Evolutionary conservation across 257 asterid species (phyloP).

Genomic region (Cordia subcordata): DNA sequence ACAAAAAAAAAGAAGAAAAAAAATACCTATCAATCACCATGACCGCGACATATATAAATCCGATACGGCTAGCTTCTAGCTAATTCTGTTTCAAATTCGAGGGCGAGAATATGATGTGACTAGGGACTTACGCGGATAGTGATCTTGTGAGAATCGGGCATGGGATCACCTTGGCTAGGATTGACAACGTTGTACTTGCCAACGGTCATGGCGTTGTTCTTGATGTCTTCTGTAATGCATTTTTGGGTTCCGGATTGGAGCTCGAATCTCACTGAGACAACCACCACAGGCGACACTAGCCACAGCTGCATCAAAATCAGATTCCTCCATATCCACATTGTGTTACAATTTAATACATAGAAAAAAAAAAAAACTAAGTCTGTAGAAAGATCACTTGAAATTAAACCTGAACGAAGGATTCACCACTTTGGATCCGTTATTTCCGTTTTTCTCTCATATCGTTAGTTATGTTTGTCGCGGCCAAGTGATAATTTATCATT

Average conservation of each 20-base stretch:
- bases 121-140: constrained; percentile 19
- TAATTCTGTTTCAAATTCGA: too few relatives aligned
- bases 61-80: too few relatives aligned
- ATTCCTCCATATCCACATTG: neutral
- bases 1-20: neutral
- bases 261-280: constrained; percentile 19
- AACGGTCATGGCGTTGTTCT: constrained; percentile 17
- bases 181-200: constrained; percentile 26
- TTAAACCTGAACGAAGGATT: neutral
- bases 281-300: constrained; percentile 1
- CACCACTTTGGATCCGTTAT: constrained; percentile 1
- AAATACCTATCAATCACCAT: neutral
- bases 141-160: constrained; percentile 21
- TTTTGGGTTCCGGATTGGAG: constrained; percentile 20
- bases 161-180: constrained; percentile 12
- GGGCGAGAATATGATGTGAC: neutral
- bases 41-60: too few relatives aligned
- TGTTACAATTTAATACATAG: too few relatives aligned
- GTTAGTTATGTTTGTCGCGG: neutral
- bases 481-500: neutral
- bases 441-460: neutral
- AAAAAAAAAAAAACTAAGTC: neutral
- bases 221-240: constrained; percentile 29
- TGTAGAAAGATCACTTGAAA: neutral
- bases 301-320: neutral